Conservation (phyloP, 192 early-diverging fungal species). For the Gonapodya prolifera region DNA sequence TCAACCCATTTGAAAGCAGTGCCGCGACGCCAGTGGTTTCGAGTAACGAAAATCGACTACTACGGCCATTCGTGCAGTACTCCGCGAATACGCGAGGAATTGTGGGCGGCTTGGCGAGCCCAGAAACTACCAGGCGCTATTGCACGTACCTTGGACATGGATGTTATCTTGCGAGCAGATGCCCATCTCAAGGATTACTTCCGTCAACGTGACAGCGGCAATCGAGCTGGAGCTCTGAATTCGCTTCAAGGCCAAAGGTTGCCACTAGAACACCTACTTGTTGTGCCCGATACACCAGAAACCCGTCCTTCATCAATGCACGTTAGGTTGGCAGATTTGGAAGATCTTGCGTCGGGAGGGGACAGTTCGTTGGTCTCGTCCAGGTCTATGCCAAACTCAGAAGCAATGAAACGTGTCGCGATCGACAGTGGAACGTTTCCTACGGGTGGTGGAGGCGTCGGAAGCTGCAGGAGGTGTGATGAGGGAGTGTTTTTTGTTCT, state of each 20-base stretch:
- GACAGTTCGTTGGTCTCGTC: neutral
- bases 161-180: neutral
- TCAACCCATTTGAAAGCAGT: neutral
- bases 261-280: neutral
- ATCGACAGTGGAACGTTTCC: slow-evolving; percentile 32
- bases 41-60: slow-evolving; percentile 13
- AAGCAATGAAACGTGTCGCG: neutral
- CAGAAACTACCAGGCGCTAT: slow-evolving; percentile 25
- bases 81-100: slow-evolving; percentile 16
- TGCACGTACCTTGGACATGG: slow-evolving; percentile 22
- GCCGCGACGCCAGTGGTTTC: neutral
- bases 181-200: neutral
- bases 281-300: neutral
- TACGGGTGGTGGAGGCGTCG: slow-evolving; percentile 31
- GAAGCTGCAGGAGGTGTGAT: slow-evolving; percentile 17
- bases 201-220: neutral
- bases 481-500: neutral
- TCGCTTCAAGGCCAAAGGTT: neutral
- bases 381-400: neutral
- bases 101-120: slow-evolving; percentile 25
- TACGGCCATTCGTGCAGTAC: slow-evolving; percentile 11
- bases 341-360: neutral
- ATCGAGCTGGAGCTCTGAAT: neutral
- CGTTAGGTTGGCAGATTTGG: neutral
- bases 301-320: neutral